Percentiles rank a stretch among this genome's conserved stretches.
phyloP scores from a whole-genome alignment of 2,329 filamentous ascomycete genomes.

The Arthroderma sp. region DNA sequence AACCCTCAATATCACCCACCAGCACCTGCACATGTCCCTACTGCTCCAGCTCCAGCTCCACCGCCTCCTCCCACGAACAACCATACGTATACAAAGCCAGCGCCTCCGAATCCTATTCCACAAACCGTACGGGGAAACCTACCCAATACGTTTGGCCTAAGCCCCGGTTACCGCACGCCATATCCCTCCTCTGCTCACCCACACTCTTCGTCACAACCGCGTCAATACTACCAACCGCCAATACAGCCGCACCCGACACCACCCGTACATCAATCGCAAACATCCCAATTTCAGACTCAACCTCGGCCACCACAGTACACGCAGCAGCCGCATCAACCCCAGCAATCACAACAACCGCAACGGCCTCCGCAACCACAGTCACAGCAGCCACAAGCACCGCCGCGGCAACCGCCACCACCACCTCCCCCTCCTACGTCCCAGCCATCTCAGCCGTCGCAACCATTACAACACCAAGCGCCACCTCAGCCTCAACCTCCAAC shows the following conservation, averaged over 20 bases:
- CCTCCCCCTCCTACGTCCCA: constrained; percentile 3
- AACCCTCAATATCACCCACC: constrained; percentile 5
- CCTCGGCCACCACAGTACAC: constrained; percentile 6
- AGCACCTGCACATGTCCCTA: neutral
- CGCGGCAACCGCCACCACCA: constrained; percentile 2
- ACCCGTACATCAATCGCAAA: neutral
- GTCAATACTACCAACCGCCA: constrained; percentile 4
- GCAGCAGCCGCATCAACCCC: constrained; percentile 1
- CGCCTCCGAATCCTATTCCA: neutral
- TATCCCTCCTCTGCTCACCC: constrained; percentile 27
- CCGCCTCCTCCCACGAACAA: constrained; percentile 1
- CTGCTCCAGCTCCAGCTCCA: constrained; percentile 1
- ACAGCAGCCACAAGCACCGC: constrained; percentile 7
- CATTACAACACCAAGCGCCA: constrained; percentile 3
- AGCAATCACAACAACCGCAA: constrained; percentile 19
- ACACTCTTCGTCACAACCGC: constrained; percentile 12
- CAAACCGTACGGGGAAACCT: neutral
- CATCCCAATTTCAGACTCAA: constrained; percentile 3
- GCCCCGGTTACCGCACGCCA: constrained; percentile 23
- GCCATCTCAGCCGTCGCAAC: constrained; percentile 6
- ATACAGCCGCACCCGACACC: constrained; percentile 1
- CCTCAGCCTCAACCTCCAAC: constrained; percentile 1
- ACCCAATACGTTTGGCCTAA: too few species aligned
- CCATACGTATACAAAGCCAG: neutral
- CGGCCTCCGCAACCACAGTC: constrained; percentile 18